Evolutionary conservation across 78 protist species (phyloP), one percentile per base, ranked within the genome.

Genomic region (Dictyostelium firmibasis): DNA sequence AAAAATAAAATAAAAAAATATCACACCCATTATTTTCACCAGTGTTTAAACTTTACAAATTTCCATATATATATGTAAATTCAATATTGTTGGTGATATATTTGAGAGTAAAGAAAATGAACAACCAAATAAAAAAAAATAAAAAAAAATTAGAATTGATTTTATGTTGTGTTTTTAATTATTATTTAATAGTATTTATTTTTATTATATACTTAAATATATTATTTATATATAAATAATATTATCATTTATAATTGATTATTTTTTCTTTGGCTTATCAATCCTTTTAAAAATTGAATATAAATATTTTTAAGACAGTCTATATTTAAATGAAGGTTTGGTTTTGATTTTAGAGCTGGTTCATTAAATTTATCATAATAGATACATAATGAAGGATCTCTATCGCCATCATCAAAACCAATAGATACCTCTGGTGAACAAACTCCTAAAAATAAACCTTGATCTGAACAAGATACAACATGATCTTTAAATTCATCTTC

Each of bases 281-380:
- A 47, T 23, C 93, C 81, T 81, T 89, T 78, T 11, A 89, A 8
- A 79, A 67, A 89, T 20, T 62, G 31, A 27, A 89, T 81, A 25
- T 89, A 89, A 47, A 89, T 72, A 31, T 78, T 57, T 47, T 47
- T 36, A 14, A 81, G 70, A 4, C 86, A 20, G 1, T 76, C 33
- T 4, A n/a, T 7, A 27, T 81, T 81, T 25, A 89, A 62, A 18
- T 60, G 50, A 35, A 89, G 83, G 4, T n/a, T 27, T 43, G 94
- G 94, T 81, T 89, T 89, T 35, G 94, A 72, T 81, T 89, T 89
- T 0, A 47, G 1, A 31, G 77, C 35, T 18, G 94, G 87, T 50
- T 89, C 94, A 50, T 84, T 75, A 47, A 69, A 69, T 44, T 89
- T 78, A 31, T 89, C 94, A 47, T 36, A 78, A 29, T 89, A 89